A percentile compares a stretch with the other conserved stretches of the same genome.
These are phyloP conservation scores for Mortierella antarctica DNA, from an alignment of 192 early-diverging fungal genomes.

Conservation along the genomic window DNA sequence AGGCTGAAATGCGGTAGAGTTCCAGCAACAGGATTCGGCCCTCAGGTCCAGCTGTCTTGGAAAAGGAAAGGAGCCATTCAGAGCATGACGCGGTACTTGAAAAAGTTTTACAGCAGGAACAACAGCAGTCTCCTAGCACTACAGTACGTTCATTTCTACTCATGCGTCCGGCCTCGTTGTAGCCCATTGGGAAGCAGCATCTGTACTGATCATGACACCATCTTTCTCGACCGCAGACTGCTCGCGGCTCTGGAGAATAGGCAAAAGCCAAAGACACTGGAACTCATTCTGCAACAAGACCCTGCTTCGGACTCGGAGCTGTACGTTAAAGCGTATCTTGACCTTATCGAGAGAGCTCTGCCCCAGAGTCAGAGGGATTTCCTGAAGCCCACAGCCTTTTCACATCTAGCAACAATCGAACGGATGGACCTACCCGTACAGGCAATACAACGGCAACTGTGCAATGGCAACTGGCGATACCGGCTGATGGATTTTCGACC, in stretches of 20 bases:
- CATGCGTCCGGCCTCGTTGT: neutral
- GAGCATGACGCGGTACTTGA: constrained; percentile 21
- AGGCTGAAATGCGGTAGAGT: constrained; percentile 24
- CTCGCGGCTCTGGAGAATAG: constrained; percentile 29
- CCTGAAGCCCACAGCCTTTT: neutral
- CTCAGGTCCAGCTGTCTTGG: neutral
- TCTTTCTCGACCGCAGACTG: constrained; percentile 4
- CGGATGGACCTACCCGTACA: too few species aligned
- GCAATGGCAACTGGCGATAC: too few species aligned
- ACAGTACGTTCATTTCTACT: constrained; percentile 16
- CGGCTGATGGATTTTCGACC: too few species aligned
- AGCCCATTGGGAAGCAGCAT: neutral
- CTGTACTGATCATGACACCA: neutral
- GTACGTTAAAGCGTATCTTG: constrained; percentile 21
- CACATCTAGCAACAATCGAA: neutral
- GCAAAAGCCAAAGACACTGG: constrained; percentile 14
- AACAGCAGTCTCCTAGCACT: constrained; percentile 20
- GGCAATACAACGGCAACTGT: too few species aligned
- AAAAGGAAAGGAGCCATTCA: constrained; percentile 12
- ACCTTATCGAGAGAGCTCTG: neutral
- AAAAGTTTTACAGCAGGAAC: constrained; percentile 15
- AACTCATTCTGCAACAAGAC: constrained; percentile 20
- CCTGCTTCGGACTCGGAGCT: constrained; percentile 40
- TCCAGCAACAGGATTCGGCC: constrained; percentile 3
- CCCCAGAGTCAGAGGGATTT: neutral